Conservation (phyloP, 345 rosid genomes). For the Camelina hispida region DNA sequence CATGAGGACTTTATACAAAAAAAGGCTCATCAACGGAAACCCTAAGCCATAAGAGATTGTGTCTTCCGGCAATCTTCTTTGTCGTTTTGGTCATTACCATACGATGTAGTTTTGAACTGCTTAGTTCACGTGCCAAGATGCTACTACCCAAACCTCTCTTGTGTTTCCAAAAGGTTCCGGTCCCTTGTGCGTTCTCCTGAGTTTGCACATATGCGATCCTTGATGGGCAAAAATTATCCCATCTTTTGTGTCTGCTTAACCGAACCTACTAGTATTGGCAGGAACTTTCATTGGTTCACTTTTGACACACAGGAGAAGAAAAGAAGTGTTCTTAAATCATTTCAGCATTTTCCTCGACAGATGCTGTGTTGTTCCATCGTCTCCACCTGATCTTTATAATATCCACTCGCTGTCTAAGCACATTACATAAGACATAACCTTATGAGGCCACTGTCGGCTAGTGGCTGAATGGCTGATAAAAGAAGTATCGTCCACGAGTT, state of each 20-base stretch:
- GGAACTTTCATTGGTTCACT: slow-evolving; percentile 10
- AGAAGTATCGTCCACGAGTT: slow-evolving; percentile 26
- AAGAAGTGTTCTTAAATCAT: slow-evolving; percentile 33
- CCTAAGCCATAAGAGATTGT: neutral
- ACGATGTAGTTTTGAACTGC: slow-evolving; percentile 62
- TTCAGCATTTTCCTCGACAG: slow-evolving; percentile 51
- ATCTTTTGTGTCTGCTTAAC: slow-evolving; percentile 53
- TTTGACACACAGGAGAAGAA: slow-evolving; percentile 2
- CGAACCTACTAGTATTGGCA: neutral
- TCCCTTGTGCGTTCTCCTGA: slow-evolving; percentile 58
- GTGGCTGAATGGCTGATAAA: slow-evolving; percentile 20
- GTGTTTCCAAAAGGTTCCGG: slow-evolving; percentile 59
- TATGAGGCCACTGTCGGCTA: slow-evolving; percentile 24
- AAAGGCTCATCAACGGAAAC: neutral
- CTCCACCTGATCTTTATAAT: slow-evolving; percentile 12
- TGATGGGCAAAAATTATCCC: slow-evolving; percentile 50
- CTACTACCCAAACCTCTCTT: slow-evolving; percentile 56
- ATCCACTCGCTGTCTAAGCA: slow-evolving; percentile 14
- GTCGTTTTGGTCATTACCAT: slow-evolving; percentile 46
- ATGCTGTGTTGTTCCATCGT: slow-evolving; percentile 49
- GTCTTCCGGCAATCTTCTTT: neutral
- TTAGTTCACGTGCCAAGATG: slow-evolving; percentile 63
- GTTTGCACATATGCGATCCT: slow-evolving; percentile 57
- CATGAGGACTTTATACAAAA: no score
- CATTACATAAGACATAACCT: slow-evolving; percentile 18